Evolutionary conservation across 352 stramenopile species (phyloP).

Genomic region (Pelagophyceae sp.): DNA sequence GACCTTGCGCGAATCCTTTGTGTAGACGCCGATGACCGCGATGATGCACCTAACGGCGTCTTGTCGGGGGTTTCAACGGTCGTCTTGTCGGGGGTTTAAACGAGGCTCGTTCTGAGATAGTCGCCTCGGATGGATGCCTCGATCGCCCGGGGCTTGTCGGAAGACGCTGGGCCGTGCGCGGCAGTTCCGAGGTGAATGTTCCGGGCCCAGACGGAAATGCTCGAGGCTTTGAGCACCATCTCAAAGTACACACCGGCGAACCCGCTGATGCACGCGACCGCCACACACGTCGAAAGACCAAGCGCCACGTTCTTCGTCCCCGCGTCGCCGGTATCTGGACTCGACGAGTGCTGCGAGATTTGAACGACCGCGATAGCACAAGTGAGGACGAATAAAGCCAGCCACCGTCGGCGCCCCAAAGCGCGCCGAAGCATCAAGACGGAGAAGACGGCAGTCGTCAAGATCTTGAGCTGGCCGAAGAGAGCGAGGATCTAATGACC

Average conservation of each 20-base stretch:
- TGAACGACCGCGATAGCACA: conserved; percentile 35
- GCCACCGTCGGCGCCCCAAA: conserved; percentile 39
- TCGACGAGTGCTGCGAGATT: conserved; percentile 10
- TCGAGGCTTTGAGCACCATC: conserved; percentile 50
- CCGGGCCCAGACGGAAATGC: conserved; percentile 47
- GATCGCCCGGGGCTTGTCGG: no score
- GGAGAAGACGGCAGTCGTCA: conserved; percentile 56
- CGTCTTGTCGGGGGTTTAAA: no score
- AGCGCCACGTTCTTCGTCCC: conserved; percentile 47
- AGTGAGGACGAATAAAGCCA: conserved; percentile 45
- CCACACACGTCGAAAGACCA: conserved; percentile 56
- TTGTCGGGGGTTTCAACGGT: no score
- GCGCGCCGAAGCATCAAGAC: conserved; percentile 44
- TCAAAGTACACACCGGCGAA: conserved; percentile 63
- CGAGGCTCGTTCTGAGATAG: no score
- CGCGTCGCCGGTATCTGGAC: not conserved
- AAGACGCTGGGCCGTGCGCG: no score
- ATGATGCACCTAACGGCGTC: no score
- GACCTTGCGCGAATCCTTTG: conserved; percentile 35
- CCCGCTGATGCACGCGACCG: conserved; percentile 56
- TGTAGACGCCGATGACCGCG: conserved; percentile 34
- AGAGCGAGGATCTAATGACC: no score
- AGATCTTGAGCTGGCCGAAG: conserved; percentile 58
- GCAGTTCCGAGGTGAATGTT: conserved; percentile 49
- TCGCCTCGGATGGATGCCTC: no score